Conservation (phyloP, 371 early-diverging fungal genomes). For the Chytridium lagenaria region DNA sequence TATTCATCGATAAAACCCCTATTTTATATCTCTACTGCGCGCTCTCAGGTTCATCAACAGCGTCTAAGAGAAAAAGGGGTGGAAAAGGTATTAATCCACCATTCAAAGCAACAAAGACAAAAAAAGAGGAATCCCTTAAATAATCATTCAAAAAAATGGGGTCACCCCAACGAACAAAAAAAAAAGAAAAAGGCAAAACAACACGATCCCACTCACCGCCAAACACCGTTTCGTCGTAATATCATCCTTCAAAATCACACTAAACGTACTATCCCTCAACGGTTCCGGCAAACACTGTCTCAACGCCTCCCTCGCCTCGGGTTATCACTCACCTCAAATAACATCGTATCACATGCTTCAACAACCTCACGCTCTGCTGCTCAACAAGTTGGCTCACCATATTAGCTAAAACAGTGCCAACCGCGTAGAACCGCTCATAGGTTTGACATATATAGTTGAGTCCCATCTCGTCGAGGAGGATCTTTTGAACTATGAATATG, state of each 20-base stretch:
- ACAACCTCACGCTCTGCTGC: slow-evolving; percentile 80
- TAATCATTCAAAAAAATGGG: neutral
- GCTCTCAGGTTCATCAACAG: slow-evolving; percentile 12
- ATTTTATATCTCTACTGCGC: no score
- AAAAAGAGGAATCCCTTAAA: no score
- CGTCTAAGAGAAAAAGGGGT: neutral
- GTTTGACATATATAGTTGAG: slow-evolving; percentile 98
- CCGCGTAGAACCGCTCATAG: slow-evolving; percentile 95
- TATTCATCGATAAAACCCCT: no score
- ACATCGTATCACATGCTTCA: slow-evolving; percentile 96
- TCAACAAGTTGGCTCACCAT: slow-evolving; percentile 93
- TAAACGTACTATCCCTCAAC: slow-evolving; percentile 80
- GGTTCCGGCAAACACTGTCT: slow-evolving; percentile 88
- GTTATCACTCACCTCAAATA: slow-evolving; percentile 92
- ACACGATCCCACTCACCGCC: slow-evolving; percentile 16
- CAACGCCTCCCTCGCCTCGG: slow-evolving; percentile 84
- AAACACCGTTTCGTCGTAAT: slow-evolving; percentile 70
- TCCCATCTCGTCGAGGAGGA: slow-evolving; percentile 93
- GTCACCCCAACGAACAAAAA: neutral
- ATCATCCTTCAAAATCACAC: slow-evolving; percentile 81
- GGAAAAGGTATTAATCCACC: neutral
- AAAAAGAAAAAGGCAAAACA: neutral
- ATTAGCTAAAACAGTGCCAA: slow-evolving; percentile 92
- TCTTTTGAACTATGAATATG: slow-evolving; percentile 97
- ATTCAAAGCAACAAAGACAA: neutral